These are phyloP conservation scores for Phialophora expanda DNA, from an alignment of 2,329 filamentous ascomycete genomes.

Conservation along the genomic window DNA sequence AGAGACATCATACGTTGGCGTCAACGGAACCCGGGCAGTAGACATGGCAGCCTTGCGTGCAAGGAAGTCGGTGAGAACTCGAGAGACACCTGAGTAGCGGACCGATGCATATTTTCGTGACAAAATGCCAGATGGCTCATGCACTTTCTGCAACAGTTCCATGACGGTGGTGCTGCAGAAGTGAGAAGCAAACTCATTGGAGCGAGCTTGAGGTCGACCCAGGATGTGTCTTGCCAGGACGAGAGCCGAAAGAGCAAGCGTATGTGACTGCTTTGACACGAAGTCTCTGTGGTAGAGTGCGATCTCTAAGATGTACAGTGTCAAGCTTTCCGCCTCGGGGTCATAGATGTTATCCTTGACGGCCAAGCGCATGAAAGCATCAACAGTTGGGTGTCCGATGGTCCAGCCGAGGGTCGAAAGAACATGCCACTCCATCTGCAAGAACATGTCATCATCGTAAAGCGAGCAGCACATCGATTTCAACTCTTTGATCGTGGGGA, in stretches of 20 bases:
- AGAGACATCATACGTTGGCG: conserved; percentile 42
- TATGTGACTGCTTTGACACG: conserved; percentile 86
- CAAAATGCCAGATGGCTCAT: conserved; percentile 70
- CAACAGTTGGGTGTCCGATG: conserved; percentile 93
- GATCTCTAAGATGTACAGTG: conserved; percentile 91
- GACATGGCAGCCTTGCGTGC: conserved; percentile 64
- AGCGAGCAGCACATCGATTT: conserved; percentile 99
- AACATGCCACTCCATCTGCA: conserved; percentile 99
- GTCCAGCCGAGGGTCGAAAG: conserved; percentile 96
- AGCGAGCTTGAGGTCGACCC: conserved; percentile 74
- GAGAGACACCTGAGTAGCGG: conserved; percentile 68
- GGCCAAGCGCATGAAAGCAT: conserved; percentile 88
- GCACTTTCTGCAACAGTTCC: conserved; percentile 67
- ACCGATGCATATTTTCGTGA: conserved; percentile 71
- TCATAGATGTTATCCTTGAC: conserved; percentile 77
- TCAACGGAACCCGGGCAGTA: conserved; percentile 41
- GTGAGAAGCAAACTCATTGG: conserved; percentile 72
- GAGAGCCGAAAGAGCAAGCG: conserved; percentile 85
- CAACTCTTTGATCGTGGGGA: conserved; percentile 95
- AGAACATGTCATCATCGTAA: conserved; percentile 99
- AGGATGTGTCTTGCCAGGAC: conserved; percentile 87
- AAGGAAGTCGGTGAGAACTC: conserved; percentile 69
- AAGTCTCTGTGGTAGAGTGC: conserved; percentile 97
- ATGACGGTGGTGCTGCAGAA: conserved; percentile 61
- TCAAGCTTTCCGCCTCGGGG: conserved; percentile 90